Base-by-base conservation (phyloP, 139 green algal genomes). In the Tetraselmis chui region DNA sequence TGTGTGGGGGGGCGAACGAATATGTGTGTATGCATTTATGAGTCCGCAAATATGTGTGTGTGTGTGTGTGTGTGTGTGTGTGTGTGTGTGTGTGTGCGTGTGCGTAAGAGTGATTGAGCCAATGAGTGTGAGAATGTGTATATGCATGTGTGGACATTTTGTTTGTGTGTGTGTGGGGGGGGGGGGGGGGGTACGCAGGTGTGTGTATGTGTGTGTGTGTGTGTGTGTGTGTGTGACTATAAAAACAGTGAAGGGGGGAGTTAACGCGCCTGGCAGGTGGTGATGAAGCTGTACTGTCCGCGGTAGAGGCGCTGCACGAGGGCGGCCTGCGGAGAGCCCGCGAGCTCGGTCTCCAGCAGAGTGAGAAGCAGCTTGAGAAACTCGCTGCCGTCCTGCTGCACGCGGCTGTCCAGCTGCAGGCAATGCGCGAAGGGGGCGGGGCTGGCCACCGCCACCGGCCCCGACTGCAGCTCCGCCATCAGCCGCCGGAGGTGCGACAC, bases 311-410 rank as follows among this genome's bases (percentile, higher is more conserved):
- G 59, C 32, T 84, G 87, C 59, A 95, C 84, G 31, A 93, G 32
- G 11, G 29, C 83, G 2, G 32, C 85, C 87, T 91, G 87, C 45
- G 31, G 23, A n/a, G 85, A 89, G 2, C 32, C 25, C 75, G n/a
- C 77, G 5, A 95, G 85, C 75, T 81, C 31, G 0, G 79, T 32
- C 86, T 98, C 94, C 84, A 98, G 85, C 80, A 95, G 86, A 1
- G 75, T 89, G 11, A 98, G 88, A 78, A 98, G 91, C 80, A 98
- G 91, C 90, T 97, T 98, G 31, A 96, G 89, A 77, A 98, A 98
- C 85, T 98, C 95, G 31, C 96, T 91, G 0, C 95, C 91, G 83
- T 98, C 95, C 89, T 97, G 91, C 88, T 98, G 95, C 2, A 95
- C 86, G 28, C 75, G 85, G 75, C 91, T 91, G 80, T 97, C 87